These are phyloP conservation scores for Diplotaxis tenuifolia DNA, from an alignment of 345 rosid species.

Conservation along the genomic window DNA sequence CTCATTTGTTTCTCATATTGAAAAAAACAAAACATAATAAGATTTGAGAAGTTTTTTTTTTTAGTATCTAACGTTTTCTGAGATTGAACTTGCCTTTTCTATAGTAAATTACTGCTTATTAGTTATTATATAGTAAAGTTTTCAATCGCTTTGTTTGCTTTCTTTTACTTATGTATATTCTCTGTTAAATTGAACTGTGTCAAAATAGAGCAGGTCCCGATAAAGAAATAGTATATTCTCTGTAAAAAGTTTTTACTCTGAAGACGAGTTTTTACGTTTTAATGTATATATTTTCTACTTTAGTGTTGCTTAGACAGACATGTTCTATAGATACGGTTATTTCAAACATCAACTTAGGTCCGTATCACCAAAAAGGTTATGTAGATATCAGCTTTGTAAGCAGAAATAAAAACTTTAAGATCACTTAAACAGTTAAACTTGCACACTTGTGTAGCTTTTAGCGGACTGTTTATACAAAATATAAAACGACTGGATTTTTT, in stretches of 20 bases:
- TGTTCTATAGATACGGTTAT: not conserved
- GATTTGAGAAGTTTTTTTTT: no score
- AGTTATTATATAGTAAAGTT: not conserved
- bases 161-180: not conserved
- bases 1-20: slow-evolving; percentile 8
- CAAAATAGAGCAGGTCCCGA: slow-evolving; percentile 32
- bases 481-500: no score
- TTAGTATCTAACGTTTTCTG: not conserved
- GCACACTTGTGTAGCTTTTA: not conserved
- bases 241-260: slow-evolving; percentile 47
- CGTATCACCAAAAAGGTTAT: slow-evolving; percentile 33
- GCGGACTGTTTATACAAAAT: not conserved
- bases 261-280: slow-evolving; percentile 46
- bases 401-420: slow-evolving; percentile 23
- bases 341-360: slow-evolving; percentile 12
- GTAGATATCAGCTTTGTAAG: slow-evolving; percentile 35
- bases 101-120: not conserved
- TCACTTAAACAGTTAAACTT: not conserved
- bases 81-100: not conserved
- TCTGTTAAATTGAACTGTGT: slow-evolving; percentile 11
- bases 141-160: not conserved
- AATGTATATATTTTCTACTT: slow-evolving; percentile 5
- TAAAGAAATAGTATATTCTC: slow-evolving; percentile 63
- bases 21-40: no score
- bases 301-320: slow-evolving; percentile 16